Conservation (phyloP, 257 asterid genomes). For the Mitragyna speciosa region DNA sequence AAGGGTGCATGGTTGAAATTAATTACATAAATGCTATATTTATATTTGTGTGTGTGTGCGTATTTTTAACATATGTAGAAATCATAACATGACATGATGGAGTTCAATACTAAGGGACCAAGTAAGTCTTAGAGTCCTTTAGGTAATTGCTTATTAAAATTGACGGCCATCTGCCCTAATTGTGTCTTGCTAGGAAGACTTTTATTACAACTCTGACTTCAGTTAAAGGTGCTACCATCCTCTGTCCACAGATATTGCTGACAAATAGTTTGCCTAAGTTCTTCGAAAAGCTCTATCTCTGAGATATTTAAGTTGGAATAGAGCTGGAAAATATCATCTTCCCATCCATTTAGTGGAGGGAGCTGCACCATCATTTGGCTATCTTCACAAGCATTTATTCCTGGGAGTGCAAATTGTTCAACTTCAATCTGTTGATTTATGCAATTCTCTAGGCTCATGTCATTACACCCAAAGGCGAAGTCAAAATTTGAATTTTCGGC, state of each 20-base stretch:
- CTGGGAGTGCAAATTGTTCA: conserved; percentile 6
- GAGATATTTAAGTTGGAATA: not conserved
- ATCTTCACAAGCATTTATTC: not conserved
- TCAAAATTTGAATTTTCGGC: not conserved
- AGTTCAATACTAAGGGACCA: not conserved
- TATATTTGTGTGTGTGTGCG: too few species aligned
- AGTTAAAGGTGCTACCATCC: not conserved
- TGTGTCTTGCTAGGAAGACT: conserved; percentile 4
- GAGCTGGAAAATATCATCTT: conserved; percentile 4
- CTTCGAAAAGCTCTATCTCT: not conserved
- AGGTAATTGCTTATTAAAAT: not conserved
- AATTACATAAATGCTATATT: not conserved
- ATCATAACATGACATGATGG: not conserved
- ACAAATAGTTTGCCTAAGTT: conserved; percentile 9
- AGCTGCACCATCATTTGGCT: not conserved
- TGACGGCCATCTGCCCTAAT: not conserved
- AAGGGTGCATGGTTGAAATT: not conserved
- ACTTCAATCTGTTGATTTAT: not conserved
- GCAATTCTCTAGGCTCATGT: not conserved
- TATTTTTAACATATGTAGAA: too few species aligned
- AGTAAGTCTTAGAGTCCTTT: not conserved
- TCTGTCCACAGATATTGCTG: conserved; percentile 12
- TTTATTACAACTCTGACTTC: not conserved
- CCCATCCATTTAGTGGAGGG: conserved; percentile 1
- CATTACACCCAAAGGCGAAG: not conserved